These are phyloP conservation scores for Pyrenophora teres DNA, from an alignment of 2,329 filamentous ascomycete species.

Conservation along the genomic window DNA sequence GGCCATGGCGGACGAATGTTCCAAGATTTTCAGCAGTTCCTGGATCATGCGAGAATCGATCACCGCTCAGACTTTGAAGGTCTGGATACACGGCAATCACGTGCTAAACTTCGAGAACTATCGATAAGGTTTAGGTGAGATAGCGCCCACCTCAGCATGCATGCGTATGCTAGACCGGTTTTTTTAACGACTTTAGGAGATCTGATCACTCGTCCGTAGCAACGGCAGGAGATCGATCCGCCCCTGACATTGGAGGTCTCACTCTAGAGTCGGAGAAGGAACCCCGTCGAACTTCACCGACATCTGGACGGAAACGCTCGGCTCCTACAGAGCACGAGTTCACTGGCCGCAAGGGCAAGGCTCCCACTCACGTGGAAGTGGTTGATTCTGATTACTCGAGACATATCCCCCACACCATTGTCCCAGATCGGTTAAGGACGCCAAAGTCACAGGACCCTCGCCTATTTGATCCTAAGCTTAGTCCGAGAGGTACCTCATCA, in stretches of 20 bases:
- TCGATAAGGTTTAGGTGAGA: constrained; percentile 27
- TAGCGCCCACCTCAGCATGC: neutral
- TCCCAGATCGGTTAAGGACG: constrained; percentile 18
- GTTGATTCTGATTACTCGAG: constrained; percentile 35
- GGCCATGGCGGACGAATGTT: constrained; percentile 36
- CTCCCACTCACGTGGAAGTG: constrained; percentile 25
- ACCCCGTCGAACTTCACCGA: constrained; percentile 29
- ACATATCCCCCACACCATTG: constrained; percentile 22
- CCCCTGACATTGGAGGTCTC: constrained; percentile 38
- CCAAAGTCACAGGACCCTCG: constrained; percentile 26
- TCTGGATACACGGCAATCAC: constrained; percentile 25
- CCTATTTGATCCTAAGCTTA: constrained; percentile 28
- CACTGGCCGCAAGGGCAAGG: constrained; percentile 32
- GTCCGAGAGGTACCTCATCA: constrained; percentile 15
- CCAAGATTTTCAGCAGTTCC: constrained; percentile 31
- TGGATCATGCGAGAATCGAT: constrained; percentile 33
- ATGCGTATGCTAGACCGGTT: constrained; percentile 1
- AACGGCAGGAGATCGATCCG: constrained; percentile 32
- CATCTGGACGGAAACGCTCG: constrained; percentile 34
- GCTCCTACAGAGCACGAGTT: constrained; percentile 38
- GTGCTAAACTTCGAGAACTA: constrained; percentile 28
- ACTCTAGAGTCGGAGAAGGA: constrained; percentile 30
- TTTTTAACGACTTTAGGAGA: constrained; percentile 22
- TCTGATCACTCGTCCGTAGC: constrained; percentile 32
- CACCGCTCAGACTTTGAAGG: constrained; percentile 30